Base-by-base conservation (phyloP, 1,284 basidiomycete species). In the Acaromyces ingoldii region DNA sequence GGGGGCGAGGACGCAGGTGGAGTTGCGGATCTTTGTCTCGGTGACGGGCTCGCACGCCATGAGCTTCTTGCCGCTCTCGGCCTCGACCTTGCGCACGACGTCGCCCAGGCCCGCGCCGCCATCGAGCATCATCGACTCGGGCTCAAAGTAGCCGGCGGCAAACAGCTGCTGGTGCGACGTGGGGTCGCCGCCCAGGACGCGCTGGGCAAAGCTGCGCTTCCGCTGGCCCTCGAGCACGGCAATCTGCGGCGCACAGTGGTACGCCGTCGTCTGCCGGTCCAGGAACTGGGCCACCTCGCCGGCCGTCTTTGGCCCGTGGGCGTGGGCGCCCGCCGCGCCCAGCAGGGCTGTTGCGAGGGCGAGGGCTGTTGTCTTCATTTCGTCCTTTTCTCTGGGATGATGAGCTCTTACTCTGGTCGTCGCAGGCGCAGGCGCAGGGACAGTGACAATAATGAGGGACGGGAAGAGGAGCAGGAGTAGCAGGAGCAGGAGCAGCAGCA, bases 1-100 rank as follows among this genome's bases (percentile, higher is more conserved):
- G 1, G 78, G 78, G 4, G 78, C 71, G 11, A 76, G 63, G 25
- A 75, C 74, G 54, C 76, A 77, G 11, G 75, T 74, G 53, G 73
- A 70, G 58, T 77, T 77, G 22, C 64, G 62, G 40, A 77, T 77
- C 57, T 57, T 67, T 37, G 59, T 55, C 41, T 69, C 67, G 9
- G 60, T 50, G 2, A 72, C 52, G 2, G 67, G 63, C 28, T 72
- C 63, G 57, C 74, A 75, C 7, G 67, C 63, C 57, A 76, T 65
- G 37, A 74, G 60, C 50, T 63, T 46, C 56, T 70, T 65, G 39
- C 59, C 60, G 48, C 62, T 54, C 34, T 63, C 61, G 43, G 62
- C 47, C 11, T 48, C 58, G 13, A 55, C 48, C 30, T 47, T 31
- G 3, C 57, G 58, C 37, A 41, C 30, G 33, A 28, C 51, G 13